These are phyloP conservation scores for Euphorbia tirucalli DNA, from an alignment of 345 rosid species.

Conservation along the genomic window DNA sequence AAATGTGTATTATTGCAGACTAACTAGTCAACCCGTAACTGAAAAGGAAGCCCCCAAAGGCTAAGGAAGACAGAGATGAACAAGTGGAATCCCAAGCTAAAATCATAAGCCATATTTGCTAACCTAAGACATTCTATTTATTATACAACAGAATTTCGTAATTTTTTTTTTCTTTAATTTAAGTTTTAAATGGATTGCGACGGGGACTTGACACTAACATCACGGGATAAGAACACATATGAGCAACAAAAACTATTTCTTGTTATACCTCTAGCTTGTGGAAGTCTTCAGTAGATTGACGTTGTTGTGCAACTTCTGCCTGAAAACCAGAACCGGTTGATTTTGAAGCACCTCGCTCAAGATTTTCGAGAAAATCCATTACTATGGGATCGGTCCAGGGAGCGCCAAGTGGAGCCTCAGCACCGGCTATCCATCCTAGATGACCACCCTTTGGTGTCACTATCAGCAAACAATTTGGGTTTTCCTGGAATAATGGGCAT, in stretches of 20 bases:
- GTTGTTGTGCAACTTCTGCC: slow-evolving; percentile 14
- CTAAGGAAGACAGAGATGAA: too few relatives aligned
- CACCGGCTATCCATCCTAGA: slow-evolving; percentile 89
- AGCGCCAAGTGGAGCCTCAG: slow-evolving; percentile 69
- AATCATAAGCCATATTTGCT: too few relatives aligned
- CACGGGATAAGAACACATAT: too few relatives aligned
- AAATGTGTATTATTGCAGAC: too few relatives aligned
- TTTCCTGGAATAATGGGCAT: slow-evolving; percentile 43
- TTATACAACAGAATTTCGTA: too few relatives aligned
- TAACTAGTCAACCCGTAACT: too few relatives aligned
- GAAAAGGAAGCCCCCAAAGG: too few relatives aligned
- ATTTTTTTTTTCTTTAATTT: too few relatives aligned
- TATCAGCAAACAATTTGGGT: slow-evolving; percentile 71
- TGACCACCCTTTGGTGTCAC: slow-evolving; percentile 92
- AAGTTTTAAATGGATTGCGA: too few relatives aligned
- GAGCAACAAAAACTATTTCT: not conserved
- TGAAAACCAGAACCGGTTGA: slow-evolving; percentile 6
- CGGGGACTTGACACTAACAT: too few relatives aligned
- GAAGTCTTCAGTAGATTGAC: slow-evolving; percentile 16
- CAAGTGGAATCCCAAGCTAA: too few relatives aligned
- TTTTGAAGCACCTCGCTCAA: slow-evolving; percentile 38
- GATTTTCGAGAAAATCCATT: slow-evolving; percentile 78
- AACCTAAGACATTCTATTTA: too few relatives aligned
- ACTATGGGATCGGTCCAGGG: slow-evolving; percentile 81
- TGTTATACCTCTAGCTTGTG: slow-evolving; percentile 33